Conservation (phyloP, 2,329 filamentous ascomycete species). For the Colletotrichum acutatum region DNA sequence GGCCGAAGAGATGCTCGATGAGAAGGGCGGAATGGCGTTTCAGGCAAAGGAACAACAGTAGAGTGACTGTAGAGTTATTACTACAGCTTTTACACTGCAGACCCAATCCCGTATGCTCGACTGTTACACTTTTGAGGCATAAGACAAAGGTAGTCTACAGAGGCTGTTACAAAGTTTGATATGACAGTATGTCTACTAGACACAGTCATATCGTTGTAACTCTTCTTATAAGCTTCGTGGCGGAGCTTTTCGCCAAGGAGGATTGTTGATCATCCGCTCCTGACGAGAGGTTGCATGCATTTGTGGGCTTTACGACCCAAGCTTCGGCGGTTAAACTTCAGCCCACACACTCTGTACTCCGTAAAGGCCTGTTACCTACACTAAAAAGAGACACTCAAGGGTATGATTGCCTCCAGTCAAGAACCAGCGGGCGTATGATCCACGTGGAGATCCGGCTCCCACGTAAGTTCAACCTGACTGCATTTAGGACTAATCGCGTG, state of each 20-base stretch:
- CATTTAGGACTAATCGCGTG: background rate
- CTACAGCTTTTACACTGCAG: background rate
- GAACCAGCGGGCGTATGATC: background rate
- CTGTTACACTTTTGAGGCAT: background rate
- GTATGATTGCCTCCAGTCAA: background rate
- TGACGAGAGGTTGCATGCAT: no score
- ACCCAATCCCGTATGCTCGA: background rate
- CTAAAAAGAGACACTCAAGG: background rate
- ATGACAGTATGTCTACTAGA: no score
- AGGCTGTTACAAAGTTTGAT: background rate
- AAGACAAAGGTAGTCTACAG: background rate
- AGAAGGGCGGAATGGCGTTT: slow-evolving; percentile 9
- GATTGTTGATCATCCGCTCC: background rate
- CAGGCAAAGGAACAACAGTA: slow-evolving; percentile 7
- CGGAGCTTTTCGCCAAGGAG: background rate
- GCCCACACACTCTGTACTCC: background rate
- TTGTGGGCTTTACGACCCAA: background rate
- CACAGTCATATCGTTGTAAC: background rate
- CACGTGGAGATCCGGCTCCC: background rate
- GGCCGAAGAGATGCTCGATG: slow-evolving; percentile 29
- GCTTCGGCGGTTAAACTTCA: background rate
- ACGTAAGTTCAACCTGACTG: background rate
- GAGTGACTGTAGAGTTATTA: background rate
- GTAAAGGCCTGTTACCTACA: background rate
- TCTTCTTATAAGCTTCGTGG: background rate